Conservation (phyloP, 768 basidiomycete species). For the Macrolepiota dolichaula region DNA sequence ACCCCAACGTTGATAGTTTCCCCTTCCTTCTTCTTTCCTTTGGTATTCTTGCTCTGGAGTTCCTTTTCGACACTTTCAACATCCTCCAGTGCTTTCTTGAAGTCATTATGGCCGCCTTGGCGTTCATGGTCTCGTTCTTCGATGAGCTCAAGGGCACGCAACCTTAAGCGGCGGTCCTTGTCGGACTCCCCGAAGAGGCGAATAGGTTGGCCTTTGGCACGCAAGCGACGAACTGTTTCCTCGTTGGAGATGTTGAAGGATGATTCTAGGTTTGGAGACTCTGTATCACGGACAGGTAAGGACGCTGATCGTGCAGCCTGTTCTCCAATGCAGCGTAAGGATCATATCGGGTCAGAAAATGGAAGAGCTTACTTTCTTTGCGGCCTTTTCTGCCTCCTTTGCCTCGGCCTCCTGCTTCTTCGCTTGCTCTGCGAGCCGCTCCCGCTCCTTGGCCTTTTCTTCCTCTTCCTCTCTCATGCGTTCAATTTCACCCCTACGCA, state of each 20-base stretch:
- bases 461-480: conserved; percentile 53
- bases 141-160: conserved; percentile 92
- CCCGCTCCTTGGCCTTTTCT: conserved; percentile 33
- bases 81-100: conserved; percentile 85
- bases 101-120: conserved; percentile 90
- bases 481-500: conserved; percentile 90
- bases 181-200: conserved; percentile 94
- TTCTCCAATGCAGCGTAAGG: conserved; percentile 45
- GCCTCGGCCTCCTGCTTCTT: conserved; percentile 27
- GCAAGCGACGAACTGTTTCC: conserved; percentile 85
- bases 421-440: conserved; percentile 27
- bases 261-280: conserved; percentile 45
- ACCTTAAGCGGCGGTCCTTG: conserved; percentile 84
- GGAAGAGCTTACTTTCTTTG: conserved; percentile 42
- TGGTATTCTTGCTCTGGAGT: conserved; percentile 53
- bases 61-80: conserved; percentile 77
- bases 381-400: conserved; percentile 16
- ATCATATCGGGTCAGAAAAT: conserved; percentile 9
- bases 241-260: conserved; percentile 90
- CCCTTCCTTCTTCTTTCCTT: conserved; percentile 65
- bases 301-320: conserved; percentile 42
- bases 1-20: conserved; percentile 51
- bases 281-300: conserved; percentile 35
- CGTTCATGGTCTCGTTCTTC: conserved; percentile 84
- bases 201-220: conserved; percentile 91